These are phyloP conservation scores for Petunia hybrid DNA, from an alignment of 305 asterid genomes.

Conservation along the genomic window DNA sequence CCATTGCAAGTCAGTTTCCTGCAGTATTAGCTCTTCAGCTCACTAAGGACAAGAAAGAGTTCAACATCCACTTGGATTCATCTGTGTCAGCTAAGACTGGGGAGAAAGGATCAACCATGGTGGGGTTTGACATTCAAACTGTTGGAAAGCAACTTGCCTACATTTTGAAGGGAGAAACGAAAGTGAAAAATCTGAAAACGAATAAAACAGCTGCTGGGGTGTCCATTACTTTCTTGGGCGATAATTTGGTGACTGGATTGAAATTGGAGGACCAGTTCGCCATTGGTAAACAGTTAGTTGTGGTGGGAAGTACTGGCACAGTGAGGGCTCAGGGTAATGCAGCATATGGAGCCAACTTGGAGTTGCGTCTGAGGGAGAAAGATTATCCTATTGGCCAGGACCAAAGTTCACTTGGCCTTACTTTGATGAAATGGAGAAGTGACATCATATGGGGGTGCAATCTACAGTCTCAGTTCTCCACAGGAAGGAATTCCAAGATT, in stretches of 20 bases:
- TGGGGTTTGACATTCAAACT: constrained; percentile 42
- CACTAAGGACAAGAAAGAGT: constrained; percentile 48
- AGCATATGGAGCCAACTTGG: constrained; percentile 52
- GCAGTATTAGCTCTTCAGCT: constrained; percentile 45
- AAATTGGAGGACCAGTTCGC: constrained; percentile 46
- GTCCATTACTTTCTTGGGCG: constrained; percentile 43
- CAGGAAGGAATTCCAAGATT: constrained; percentile 47
- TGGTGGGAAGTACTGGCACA: constrained; percentile 48
- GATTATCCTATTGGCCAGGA: constrained; percentile 41
- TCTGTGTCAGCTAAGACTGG: constrained; percentile 44
- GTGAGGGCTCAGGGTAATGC: constrained; percentile 44
- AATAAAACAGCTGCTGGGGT: constrained; percentile 47
- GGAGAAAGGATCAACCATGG: constrained; percentile 46
- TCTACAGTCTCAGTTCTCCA: constrained; percentile 48
- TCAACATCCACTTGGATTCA: constrained; percentile 47
- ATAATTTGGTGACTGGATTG: constrained; percentile 40
- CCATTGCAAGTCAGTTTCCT: constrained; percentile 45
- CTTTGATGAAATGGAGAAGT: constrained; percentile 48
- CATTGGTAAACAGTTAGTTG: constrained; percentile 41
- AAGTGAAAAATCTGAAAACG: constrained; percentile 33
- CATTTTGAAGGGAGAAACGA: constrained; percentile 45
- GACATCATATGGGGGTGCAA: constrained; percentile 53
- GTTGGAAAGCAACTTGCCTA: constrained; percentile 44
- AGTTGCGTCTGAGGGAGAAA: constrained; percentile 39
- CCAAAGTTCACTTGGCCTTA: constrained; percentile 45